Conservation (phyloP, 331 rosid genomes). For the Rosa hybrid region DNA sequence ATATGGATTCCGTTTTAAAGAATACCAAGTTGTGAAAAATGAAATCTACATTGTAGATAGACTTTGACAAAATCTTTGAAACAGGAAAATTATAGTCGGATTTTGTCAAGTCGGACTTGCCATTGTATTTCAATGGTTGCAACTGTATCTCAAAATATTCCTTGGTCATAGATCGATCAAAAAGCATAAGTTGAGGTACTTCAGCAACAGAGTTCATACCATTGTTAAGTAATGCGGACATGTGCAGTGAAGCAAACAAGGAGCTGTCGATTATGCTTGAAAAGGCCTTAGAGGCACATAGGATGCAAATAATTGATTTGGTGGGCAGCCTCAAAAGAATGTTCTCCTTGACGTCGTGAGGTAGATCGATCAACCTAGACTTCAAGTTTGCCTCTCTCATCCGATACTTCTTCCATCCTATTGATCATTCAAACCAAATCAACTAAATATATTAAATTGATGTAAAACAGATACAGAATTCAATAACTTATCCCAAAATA, state of each 20-base stretch:
- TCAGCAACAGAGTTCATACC: not conserved
- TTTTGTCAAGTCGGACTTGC: not conserved
- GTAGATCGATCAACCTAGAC: not conserved
- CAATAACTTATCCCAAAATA: no score
- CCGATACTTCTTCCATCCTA: not conserved
- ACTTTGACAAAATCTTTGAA: not conserved
- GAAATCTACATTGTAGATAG: not conserved
- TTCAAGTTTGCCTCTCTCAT: not conserved
- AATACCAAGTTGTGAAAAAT: not conserved
- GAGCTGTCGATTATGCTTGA: not conserved
- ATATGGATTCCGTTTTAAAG: not conserved
- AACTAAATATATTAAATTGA: no score
- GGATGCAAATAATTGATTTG: not conserved
- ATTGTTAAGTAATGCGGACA: not conserved
- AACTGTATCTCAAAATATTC: not conserved
- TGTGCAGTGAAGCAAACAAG: conserved; percentile 2
- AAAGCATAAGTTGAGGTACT: not conserved
- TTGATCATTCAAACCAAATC: no score
- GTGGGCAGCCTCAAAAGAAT: not conserved
- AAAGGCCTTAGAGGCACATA: not conserved
- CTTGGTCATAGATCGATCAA: not conserved
- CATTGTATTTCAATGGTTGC: not conserved
- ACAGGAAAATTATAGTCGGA: not conserved
- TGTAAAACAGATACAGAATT: no score
- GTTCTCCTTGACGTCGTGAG: not conserved